Evolutionary conservation across 225 moss, liverwort and hornwort genomes (phyloP).

Genomic region (Neckera pumila): DNA sequence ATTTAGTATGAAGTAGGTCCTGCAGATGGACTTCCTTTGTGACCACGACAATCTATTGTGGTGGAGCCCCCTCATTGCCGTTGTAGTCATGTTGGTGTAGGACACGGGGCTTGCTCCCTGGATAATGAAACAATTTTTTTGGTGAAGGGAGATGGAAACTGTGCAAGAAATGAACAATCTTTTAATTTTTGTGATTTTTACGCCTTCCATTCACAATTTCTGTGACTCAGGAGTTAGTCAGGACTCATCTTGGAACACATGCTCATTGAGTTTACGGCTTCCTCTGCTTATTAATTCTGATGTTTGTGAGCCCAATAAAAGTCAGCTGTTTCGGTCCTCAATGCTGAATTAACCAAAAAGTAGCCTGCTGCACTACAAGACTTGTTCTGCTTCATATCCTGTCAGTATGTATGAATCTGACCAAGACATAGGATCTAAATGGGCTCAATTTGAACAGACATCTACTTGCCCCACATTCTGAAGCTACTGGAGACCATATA

Average conservation of each 20-base stretch:
- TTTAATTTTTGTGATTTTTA: neutral
- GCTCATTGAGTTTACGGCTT: neutral
- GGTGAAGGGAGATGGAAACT: neutral
- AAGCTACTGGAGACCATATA: neutral
- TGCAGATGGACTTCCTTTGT: too few relatives aligned
- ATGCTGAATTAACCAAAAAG: too few relatives aligned
- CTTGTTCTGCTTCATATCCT: neutral
- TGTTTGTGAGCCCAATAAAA: neutral
- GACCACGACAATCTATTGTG: neutral
- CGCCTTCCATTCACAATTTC: neutral
- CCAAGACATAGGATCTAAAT: neutral
- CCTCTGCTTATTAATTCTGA: neutral
- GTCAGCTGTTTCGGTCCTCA: neutral
- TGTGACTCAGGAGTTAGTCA: neutral
- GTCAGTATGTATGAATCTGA: neutral
- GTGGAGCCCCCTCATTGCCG: neutral
- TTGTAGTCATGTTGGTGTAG: neutral
- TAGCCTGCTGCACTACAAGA: too few relatives aligned
- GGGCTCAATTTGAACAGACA: neutral
- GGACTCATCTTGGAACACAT: neutral
- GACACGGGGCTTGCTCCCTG: neutral
- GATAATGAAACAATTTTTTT: neutral
- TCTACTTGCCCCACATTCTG: neutral
- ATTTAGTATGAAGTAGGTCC: neutral
- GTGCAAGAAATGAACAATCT: neutral